A percentile compares a stretch with the other conserved stretches of the same genome.
Conservation (phyloP, 495 filamentous ascomycete species). For the Aspergillus homomorphus region DNA sequence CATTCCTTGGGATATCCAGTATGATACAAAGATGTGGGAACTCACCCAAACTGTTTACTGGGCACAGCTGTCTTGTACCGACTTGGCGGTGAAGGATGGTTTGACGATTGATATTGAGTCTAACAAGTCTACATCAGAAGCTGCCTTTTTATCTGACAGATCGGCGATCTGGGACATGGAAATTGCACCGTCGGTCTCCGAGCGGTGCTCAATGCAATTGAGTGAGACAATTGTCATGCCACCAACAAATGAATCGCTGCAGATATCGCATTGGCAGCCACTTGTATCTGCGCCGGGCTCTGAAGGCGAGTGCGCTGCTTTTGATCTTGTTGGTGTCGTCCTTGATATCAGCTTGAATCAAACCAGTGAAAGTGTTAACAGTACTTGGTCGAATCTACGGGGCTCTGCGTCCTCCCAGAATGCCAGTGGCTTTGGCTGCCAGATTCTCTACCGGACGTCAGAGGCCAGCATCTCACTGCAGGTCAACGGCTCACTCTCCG, state of each 20-base stretch:
- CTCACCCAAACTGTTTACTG: slow-evolving; percentile 25
- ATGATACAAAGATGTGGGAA: slow-evolving; percentile 13
- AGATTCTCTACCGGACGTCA: neutral
- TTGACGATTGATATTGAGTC: neutral
- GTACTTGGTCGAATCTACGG: neutral
- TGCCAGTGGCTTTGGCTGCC: slow-evolving; percentile 4
- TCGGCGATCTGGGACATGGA: neutral
- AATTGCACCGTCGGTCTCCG: neutral
- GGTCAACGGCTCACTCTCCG: neutral
- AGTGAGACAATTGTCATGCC: neutral
- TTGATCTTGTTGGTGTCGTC: neutral
- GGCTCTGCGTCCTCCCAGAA: neutral
- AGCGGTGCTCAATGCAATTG: neutral
- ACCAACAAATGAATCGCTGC: neutral
- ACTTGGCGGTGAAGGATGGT: slow-evolving; percentile 2
- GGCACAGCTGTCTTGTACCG: slow-evolving; percentile 18
- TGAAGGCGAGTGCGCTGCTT: neutral
- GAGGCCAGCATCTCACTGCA: neutral
- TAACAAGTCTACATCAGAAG: neutral
- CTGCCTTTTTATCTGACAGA: neutral
- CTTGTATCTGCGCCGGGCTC: neutral
- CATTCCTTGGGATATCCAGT: slow-evolving; percentile 3
- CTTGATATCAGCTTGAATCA: neutral
- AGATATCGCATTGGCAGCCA: slow-evolving; percentile 2
- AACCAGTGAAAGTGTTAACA: neutral